phyloP scores from a whole-genome alignment of 371 early-diverging fungal genomes.

The Circinella umbellata region DNA sequence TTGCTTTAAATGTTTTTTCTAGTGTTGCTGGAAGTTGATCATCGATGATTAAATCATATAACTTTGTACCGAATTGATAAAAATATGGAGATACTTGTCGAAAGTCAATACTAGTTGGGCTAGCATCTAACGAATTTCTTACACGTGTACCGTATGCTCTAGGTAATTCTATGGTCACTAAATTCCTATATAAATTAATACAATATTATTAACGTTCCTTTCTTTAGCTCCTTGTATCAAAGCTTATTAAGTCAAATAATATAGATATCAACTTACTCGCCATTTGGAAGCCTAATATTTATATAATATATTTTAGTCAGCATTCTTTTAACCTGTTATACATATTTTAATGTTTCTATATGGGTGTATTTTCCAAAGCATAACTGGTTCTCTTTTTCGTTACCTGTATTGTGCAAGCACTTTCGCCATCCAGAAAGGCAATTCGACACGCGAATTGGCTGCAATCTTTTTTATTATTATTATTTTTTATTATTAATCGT shows the following conservation, averaged over 20 bases:
- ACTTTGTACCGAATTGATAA: conserved; percentile 44
- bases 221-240: too few species aligned
- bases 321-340: too few species aligned
- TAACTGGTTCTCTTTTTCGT: background rate
- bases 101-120: conserved; percentile 43
- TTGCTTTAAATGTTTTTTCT: conserved; percentile 41
- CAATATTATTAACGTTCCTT: too few species aligned
- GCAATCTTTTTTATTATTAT: conserved; percentile 18
- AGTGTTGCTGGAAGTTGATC: conserved; percentile 32
- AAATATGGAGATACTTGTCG: conserved; percentile 46
- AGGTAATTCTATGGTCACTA: conserved; percentile 44
- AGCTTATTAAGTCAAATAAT: background rate
- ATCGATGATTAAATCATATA: conserved; percentile 39
- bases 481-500: background rate
- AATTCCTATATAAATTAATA: conserved; percentile 13
- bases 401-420: conserved; percentile 47
- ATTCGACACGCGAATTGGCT: conserved; percentile 35
- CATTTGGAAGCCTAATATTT: conserved; percentile 13
- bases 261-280: conserved; percentile 15
- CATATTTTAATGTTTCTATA: too few species aligned
- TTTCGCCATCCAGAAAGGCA: conserved; percentile 55
- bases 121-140: conserved; percentile 47
- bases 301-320: background rate
- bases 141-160: conserved; percentile 42
- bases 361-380: too few species aligned